Conservation (phyloP, 768 basidiomycete species). For the Neoboletus brunneissimus region DNA sequence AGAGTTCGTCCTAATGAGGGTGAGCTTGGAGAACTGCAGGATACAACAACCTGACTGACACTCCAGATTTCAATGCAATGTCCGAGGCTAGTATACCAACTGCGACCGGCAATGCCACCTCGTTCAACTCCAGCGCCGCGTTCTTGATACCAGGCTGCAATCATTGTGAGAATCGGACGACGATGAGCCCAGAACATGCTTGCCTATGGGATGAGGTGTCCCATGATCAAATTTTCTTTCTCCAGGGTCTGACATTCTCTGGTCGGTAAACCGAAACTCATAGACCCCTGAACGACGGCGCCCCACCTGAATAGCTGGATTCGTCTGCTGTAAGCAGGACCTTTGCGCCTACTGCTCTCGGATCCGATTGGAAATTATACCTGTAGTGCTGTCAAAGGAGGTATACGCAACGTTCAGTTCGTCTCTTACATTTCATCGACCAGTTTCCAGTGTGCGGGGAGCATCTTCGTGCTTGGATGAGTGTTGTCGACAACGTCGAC, state of each 20-base stretch:
- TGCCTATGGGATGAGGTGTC: slow-evolving; percentile 74
- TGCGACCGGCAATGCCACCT: slow-evolving; percentile 57
- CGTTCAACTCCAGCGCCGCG: slow-evolving; percentile 61
- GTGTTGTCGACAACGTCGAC: slow-evolving; percentile 53
- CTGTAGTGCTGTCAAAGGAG: slow-evolving; percentile 31
- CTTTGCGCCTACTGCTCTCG: slow-evolving; percentile 56
- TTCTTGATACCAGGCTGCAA: slow-evolving; percentile 80
- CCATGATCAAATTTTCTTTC: slow-evolving; percentile 59
- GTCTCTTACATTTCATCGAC: slow-evolving; percentile 56
- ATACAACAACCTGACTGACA: slow-evolving; percentile 36
- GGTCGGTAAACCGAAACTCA: neutral
- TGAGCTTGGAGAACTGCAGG: neutral
- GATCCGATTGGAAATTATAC: slow-evolving; percentile 75
- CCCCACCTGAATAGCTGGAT: slow-evolving; percentile 56
- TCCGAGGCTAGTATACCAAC: slow-evolving; percentile 82
- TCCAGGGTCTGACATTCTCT: slow-evolving; percentile 19
- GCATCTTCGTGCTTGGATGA: slow-evolving; percentile 60
- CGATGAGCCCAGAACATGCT: slow-evolving; percentile 9
- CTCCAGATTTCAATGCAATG: slow-evolving; percentile 79
- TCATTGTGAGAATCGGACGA: slow-evolving; percentile 1
- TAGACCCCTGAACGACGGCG: slow-evolving; percentile 14
- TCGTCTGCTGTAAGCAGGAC: slow-evolving; percentile 67
- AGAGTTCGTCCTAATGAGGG: slow-evolving; percentile 54
- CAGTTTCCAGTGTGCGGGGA: slow-evolving; percentile 52
- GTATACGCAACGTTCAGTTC: slow-evolving; percentile 1